These are phyloP conservation scores for Trametes villosa DNA, from an alignment of 768 basidiomycete species.

Conservation along the genomic window DNA sequence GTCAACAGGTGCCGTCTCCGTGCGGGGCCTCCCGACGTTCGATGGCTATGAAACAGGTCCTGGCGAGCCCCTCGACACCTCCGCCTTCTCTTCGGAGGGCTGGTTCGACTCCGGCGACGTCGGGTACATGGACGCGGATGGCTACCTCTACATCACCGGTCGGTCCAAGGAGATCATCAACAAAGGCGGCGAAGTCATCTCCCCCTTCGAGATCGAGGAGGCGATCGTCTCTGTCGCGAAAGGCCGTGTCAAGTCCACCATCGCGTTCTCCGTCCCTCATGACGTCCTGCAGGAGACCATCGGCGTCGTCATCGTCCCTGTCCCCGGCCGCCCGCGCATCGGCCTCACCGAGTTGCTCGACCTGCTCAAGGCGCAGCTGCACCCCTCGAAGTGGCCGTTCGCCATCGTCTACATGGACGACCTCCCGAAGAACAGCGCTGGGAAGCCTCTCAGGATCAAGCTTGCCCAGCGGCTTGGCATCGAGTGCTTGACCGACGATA, in stretches of 20 bases:
- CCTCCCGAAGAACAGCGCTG: slow-evolving; percentile 52
- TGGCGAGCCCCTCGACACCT: slow-evolving; percentile 47
- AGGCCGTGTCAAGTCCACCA: slow-evolving; percentile 44
- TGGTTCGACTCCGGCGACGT: slow-evolving; percentile 60
- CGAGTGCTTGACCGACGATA: slow-evolving; percentile 39
- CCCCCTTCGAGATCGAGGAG: slow-evolving; percentile 65
- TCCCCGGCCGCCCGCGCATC: slow-evolving; percentile 40
- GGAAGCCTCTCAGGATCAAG: slow-evolving; percentile 52
- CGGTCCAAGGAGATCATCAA: slow-evolving; percentile 65
- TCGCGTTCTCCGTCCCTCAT: slow-evolving; percentile 52
- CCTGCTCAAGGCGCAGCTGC: slow-evolving; percentile 48
- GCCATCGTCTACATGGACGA: slow-evolving; percentile 51
- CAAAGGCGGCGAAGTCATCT: slow-evolving; percentile 64
- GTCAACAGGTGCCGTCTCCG: slow-evolving; percentile 54
- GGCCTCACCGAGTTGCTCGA: slow-evolving; percentile 49
- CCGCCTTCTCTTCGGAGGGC: slow-evolving; percentile 52
- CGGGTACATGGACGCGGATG: slow-evolving; percentile 52
- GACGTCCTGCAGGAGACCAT: slow-evolving; percentile 54
- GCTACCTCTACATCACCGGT: slow-evolving; percentile 56
- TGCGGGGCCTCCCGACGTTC: slow-evolving; percentile 59
- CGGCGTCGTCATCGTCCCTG: slow-evolving; percentile 47
- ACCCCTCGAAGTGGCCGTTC: slow-evolving; percentile 56
- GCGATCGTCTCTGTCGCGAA: slow-evolving; percentile 51
- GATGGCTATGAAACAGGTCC: slow-evolving; percentile 54
- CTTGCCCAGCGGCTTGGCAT: slow-evolving; percentile 47